phyloP scores from a whole-genome alignment of 768 basidiomycete species.

The Cytidiella melzeri region DNA sequence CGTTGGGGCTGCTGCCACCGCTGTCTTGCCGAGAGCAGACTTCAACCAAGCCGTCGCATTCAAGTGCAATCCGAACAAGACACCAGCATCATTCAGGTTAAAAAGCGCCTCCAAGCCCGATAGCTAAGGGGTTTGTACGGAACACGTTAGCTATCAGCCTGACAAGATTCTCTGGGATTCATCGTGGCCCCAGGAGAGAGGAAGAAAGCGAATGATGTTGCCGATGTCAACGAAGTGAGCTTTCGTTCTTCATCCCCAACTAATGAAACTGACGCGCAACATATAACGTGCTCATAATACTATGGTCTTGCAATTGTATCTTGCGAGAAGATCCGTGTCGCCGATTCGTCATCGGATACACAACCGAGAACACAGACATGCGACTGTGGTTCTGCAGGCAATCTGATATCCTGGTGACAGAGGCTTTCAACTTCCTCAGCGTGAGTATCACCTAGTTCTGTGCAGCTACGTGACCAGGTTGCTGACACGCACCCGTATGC shows the following conservation, averaged over 20 bases:
- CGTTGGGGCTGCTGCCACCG: too few relatives aligned
- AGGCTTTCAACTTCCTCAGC: slow-evolving; percentile 13
- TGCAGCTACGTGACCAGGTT: too few relatives aligned
- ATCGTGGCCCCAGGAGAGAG: background rate
- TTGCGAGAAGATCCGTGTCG: slow-evolving; percentile 24
- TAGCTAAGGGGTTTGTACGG: background rate
- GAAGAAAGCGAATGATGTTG: background rate
- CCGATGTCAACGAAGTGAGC: too few relatives aligned
- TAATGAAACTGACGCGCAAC: too few relatives aligned
- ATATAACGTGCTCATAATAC: slow-evolving; percentile 11
- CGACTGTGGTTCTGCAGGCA: slow-evolving; percentile 26
- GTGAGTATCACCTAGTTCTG: slow-evolving; percentile 4
- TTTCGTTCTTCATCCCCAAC: too few relatives aligned
- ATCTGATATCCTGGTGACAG: slow-evolving; percentile 14
- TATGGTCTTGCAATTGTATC: slow-evolving; percentile 21
- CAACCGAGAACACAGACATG: slow-evolving; percentile 19
- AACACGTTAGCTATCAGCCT: too few relatives aligned
- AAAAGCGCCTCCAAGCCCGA: background rate
- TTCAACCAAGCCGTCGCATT: too few relatives aligned
- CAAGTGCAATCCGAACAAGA: background rate
- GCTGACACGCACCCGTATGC: too few relatives aligned
- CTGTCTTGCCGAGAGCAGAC: too few relatives aligned
- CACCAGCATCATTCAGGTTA: background rate
- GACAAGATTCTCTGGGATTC: background rate
- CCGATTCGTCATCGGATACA: slow-evolving; percentile 25